Evolutionary conservation across 306 rosid genomes (phyloP).

Genomic region (Corylus americana): DNA sequence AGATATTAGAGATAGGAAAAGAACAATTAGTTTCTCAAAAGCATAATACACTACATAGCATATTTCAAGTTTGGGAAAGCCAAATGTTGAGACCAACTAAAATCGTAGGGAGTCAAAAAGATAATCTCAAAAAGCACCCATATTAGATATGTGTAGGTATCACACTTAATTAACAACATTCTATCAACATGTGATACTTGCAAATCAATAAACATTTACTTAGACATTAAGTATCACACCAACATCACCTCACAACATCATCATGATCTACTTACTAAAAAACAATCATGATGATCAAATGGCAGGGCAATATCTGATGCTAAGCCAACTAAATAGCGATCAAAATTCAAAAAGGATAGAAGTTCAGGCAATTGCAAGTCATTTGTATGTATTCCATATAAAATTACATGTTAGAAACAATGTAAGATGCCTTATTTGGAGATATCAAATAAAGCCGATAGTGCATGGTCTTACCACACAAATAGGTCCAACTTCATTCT

Average conservation of each 20-base stretch:
- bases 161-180: not conserved
- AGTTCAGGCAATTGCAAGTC: not conserved
- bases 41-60: not conserved
- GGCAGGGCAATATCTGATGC: not conserved
- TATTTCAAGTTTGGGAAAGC: not conserved
- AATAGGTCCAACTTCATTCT: not conserved
- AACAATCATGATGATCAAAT: not conserved
- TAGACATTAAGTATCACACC: not conserved
- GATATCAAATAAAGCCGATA: not conserved
- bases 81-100: not conserved
- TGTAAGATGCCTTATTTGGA: not conserved
- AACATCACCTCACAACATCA: not conserved
- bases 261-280: not conserved
- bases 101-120: too few relatives aligned
- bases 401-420: not conserved
- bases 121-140: not conserved
- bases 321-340: not conserved
- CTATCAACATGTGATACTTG: too few relatives aligned
- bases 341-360: not conserved
- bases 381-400: not conserved
- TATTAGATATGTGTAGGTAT: not conserved
- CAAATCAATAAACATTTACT: not conserved
- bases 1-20: not conserved
- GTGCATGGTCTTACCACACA: not conserved
- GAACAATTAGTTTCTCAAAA: not conserved